A percentile compares a stretch with the other conserved stretches of the same genome.
Evolutionary conservation across 305 asterid genomes (phyloP).

Genomic region (Fraxinus paxiana): DNA sequence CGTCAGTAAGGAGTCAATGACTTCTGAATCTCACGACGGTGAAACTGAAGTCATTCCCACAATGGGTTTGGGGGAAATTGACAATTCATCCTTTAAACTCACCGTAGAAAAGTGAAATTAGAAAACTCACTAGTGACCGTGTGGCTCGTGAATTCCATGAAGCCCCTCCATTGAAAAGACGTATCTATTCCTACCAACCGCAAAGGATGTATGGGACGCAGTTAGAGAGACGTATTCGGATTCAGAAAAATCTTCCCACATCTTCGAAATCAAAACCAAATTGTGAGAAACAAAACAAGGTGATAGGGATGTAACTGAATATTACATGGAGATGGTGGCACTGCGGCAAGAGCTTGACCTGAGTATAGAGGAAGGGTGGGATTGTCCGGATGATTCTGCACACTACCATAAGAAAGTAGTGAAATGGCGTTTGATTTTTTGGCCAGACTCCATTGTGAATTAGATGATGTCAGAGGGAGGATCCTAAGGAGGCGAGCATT

Average conservation of each 20-base stretch:
- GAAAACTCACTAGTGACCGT: not conserved
- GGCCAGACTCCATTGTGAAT: not conserved
- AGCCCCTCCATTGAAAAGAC: not conserved
- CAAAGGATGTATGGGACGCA: not conserved
- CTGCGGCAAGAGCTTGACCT: not conserved
- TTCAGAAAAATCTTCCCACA: not conserved
- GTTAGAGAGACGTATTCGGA: not conserved
- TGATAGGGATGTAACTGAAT: not conserved
- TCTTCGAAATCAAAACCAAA: not conserved
- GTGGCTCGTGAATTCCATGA: not conserved
- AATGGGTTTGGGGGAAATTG: not conserved
- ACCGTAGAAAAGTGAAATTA: not conserved
- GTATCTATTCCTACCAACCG: not conserved
- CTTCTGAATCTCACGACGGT: not conserved
- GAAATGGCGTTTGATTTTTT: not conserved
- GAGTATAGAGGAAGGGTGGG: not conserved
- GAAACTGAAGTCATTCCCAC: not conserved
- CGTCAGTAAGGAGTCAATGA: not conserved
- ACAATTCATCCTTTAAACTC: slow-evolving; percentile 2
- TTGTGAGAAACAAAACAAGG: not conserved
- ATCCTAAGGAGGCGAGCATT: not conserved
- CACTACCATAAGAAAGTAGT: not conserved
- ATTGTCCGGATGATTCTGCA: not conserved
- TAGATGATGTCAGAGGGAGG: not conserved
- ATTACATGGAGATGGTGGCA: not conserved